Evolutionary conservation across 805 yeast genomes (phyloP), one percentile per base, ranked within the genome.

Genomic region (Alloascoidea africana): DNA sequence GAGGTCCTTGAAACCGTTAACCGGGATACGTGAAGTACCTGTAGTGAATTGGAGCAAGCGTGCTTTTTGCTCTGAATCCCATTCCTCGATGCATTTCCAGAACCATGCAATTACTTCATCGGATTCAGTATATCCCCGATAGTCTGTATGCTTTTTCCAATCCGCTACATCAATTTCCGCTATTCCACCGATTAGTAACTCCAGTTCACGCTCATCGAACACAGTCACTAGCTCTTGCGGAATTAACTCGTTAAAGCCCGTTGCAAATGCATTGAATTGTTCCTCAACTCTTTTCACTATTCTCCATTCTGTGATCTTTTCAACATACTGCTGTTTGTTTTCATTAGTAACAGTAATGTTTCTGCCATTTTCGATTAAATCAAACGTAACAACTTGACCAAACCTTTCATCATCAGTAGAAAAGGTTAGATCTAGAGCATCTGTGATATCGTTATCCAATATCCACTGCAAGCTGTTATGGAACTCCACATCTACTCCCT

Each of bases 121-220:
- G 42, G 70, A 72, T 59, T 82, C 93, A 58, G 78, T 87, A 54
- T 80, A 82, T 3, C 93, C 93, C 65, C 93, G 75, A 59, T 82
- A 82, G 56, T 82, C 94, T n/a, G 94, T 82, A 54, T 82, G 87
- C 51, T 80, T 82, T 56, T 79, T 81, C 94, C 94, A 82, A 59
- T 82, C 94, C 44, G 79, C 89, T 42, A 80, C 74, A 56, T 82
- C 91, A 48, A 82, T 81, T 49, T 81, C 91, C 0, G 91, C 85
- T 53, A 82, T 70, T 55, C 94, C 94, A 58, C 93, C 91, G 56
- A 82, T 82, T 55, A 82, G 66, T 50, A 82, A 62, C 60, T 82
- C 94, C 46, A 82, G 60, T 59, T 82, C 94, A 60, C 89, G 70
- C 59, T 82, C 93, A 59, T 82, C 93, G 52, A 82, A 82, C 23